phyloP scores from a whole-genome alignment of 163 green algal species.

The Trebouxia gelatinosa region DNA sequence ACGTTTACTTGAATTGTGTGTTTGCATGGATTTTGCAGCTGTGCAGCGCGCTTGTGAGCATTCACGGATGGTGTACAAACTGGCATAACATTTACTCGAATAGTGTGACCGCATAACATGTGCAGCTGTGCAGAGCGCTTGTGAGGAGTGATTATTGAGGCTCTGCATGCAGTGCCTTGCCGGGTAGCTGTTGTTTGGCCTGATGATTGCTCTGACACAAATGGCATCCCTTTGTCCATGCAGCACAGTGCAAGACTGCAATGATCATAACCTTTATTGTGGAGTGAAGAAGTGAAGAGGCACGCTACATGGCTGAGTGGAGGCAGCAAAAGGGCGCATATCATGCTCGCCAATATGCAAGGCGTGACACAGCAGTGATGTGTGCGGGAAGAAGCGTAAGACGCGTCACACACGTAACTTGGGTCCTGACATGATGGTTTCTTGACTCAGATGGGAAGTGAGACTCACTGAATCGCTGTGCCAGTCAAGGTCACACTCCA shows the following conservation, averaged over 20 bases:
- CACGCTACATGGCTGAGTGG: background rate
- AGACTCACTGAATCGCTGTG: slow-evolving; percentile 13
- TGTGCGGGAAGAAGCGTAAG: no score
- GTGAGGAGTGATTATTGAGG: no score
- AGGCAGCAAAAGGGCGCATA: background rate
- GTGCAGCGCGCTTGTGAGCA: background rate
- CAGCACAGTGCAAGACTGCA: no score
- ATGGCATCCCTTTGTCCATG: no score
- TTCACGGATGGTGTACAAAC: background rate
- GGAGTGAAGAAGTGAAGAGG: no score
- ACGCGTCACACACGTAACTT: background rate
- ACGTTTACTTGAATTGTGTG: background rate
- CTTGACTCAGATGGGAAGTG: background rate
- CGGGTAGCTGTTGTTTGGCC: no score
- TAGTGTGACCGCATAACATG: background rate
- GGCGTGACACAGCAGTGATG: background rate
- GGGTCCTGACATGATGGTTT: background rate
- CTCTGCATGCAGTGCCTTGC: no score
- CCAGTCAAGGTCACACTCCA: slow-evolving; percentile 21
- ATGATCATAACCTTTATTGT: no score
- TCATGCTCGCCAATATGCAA: background rate
- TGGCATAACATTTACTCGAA: background rate
- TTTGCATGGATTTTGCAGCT: background rate
- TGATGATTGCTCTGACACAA: no score
- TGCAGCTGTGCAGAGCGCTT: no score